A percentile compares a stretch with the other conserved stretches of the same genome.
Conservation (phyloP, 176 grass and related monocot genomes). For the Paspalum vaginatum region DNA sequence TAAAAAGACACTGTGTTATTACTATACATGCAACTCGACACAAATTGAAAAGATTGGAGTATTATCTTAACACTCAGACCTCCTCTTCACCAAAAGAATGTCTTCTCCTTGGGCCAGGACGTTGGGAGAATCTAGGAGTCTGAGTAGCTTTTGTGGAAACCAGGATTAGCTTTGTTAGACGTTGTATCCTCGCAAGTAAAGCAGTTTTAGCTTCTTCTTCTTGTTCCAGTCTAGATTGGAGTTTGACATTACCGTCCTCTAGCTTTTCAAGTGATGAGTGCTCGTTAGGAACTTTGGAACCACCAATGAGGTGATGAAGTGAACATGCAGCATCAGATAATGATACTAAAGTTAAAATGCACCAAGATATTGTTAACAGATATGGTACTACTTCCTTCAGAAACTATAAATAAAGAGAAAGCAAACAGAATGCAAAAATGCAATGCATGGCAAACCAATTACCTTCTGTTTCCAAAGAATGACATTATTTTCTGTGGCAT, state of each 20-base stretch:
- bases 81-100: conserved; percentile 93
- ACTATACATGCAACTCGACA: conserved; percentile 32
- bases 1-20: background rate
- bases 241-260: conserved; percentile 83
- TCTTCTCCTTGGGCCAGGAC: conserved; percentile 53
- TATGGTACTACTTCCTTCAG: conserved; percentile 24
- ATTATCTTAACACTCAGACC: conserved; percentile 46
- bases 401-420: conserved; percentile 29
- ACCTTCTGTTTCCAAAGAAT: conserved; percentile 81
- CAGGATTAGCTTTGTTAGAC: conserved; percentile 80
- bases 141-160: conserved; percentile 76
- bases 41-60: background rate
- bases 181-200: conserved; percentile 72
- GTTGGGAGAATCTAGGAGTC: conserved; percentile 54
- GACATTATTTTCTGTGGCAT: conserved; percentile 55
- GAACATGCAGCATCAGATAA: background rate
- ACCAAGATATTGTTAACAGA: conserved; percentile 17
- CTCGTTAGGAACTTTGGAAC: conserved; percentile 29
- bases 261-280: conserved; percentile 48
- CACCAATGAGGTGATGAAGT: conserved; percentile 26
- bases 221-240: conserved; percentile 91
- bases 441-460: conserved; percentile 12
- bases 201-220: conserved; percentile 85
- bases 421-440: background rate
- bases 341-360: conserved; percentile 16